Base-by-base conservation (phyloP, 2,329 filamentous ascomycete genomes). In the Ceratocystis cacaofunesta region DNA sequence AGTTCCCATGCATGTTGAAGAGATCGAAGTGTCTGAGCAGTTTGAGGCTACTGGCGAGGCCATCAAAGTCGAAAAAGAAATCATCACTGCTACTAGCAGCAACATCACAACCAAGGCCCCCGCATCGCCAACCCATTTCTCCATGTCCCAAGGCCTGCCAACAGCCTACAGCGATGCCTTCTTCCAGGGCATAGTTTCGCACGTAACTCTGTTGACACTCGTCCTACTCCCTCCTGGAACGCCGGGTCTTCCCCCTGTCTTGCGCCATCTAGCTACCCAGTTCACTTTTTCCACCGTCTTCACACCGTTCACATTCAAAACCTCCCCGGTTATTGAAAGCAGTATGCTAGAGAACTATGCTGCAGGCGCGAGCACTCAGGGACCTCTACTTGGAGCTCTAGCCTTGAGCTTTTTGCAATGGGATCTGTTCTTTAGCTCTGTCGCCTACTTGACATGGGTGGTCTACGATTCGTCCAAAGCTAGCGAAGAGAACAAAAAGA, bases 331-430 rank as follows among this genome's bases (percentile, higher is more conserved):
- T n/a, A 22, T 55, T 17, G 22, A 48, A 10, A 46, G 43, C 30
- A 58, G 28, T 8, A 12, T 58, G 4, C 17, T 58, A 7, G 12
- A 58, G 12, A 44, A 43, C 12, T 22, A 65, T 41, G 28, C 52
- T n/a, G 63, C 63, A 4, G 32, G 30, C 15, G 43, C 61, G 2
- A n/a, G 25, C 8, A 36, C n/a, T 25, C 25, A 58, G 28, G 41
- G n/a, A 12, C 15, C 36, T 22, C n/a, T 62, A 10, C 57, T 62
- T 10, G 44, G 50, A 15, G 19, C 25, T 7, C 5, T 63, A 19
- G 46, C 61, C 1, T 43, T 46, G 25, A 60, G 36, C 5, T 66
- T 66, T 43, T 32, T 66, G 50, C 61, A 63, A 7, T 66, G 61
- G 61, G 65, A 66, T 58, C 12, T 66, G 3, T 30, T 32, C 28